Evolutionary conservation across 495 filamentous ascomycete species (phyloP), one percentile per base, ranked within the genome.

Genomic region (Aspergillus hancockii): DNA sequence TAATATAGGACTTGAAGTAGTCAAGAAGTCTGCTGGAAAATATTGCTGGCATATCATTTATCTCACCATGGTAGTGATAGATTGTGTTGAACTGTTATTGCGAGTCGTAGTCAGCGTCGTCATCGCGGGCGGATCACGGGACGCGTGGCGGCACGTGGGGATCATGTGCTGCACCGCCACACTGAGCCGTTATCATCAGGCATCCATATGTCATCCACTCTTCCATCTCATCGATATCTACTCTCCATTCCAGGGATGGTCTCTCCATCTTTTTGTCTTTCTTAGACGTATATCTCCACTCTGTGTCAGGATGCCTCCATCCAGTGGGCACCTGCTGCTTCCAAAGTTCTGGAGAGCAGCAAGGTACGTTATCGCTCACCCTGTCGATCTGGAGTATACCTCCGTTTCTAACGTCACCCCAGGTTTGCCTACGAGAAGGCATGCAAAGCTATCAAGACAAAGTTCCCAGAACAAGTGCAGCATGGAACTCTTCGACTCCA

Each of bases 341-440:
- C 84, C 88, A 60, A 85, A 88, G 63, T 78, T 88, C 61, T 75
- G 89, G 80, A 86, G 85, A 75, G 79, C 82, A 61, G 76, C 89
- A 64, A 83, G 75, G 84, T 86, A 76, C 70, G 78, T 66, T 21
- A 59, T 56, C 45, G 46, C 52, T 32, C 60, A 49, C 31, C 30
- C 54, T 40, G 23, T 14, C 22, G 13, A 38, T 14, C 6, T 53
- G 54, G 54, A 59, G 50, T 56, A 55, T 43, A 49, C 21, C 58
- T 59, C 40, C 59, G 60, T 57, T 34, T 52, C 62, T 72, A 57
- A 76, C 67, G 45, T 25, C 12, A 47, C 38, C 6, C 47, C 40
- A 85, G 86, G 75, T 85, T 82, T 71, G 85, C 86, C 74, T 80
- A 89, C 64, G 81, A 80, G 61, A 85, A 83, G 71, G 83, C 86